Evolutionary conservation across 75 land plant genomes (phyloP).

Genomic region (Sequoia sempervirens): DNA sequence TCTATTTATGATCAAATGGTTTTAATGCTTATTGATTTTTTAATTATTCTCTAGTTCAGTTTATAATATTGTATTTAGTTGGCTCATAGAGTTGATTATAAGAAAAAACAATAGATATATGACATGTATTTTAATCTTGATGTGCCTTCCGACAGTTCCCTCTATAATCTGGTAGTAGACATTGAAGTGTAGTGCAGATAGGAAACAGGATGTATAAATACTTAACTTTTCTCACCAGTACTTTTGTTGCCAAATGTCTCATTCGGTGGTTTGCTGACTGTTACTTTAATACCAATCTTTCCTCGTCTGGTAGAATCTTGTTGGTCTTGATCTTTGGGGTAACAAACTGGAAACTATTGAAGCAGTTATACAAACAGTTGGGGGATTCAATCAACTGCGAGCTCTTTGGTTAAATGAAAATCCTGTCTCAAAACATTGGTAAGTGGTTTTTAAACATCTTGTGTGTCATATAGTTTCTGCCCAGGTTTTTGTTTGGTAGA

Average conservation of each 20-base stretch:
- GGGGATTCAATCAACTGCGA: conserved; percentile 45
- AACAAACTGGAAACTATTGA: conserved; percentile 71
- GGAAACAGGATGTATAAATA: neutral
- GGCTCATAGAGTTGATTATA: neutral
- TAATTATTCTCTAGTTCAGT: neutral
- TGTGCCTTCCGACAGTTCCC: neutral
- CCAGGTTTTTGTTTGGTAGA: neutral
- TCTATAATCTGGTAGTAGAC: neutral
- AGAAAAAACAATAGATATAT: neutral
- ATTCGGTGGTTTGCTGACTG: neutral
- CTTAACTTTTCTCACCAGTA: neutral
- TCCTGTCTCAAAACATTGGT: conserved; percentile 53
- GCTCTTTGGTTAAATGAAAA: conserved; percentile 94
- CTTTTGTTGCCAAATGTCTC: neutral
- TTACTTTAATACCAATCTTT: neutral
- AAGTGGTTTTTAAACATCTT: neutral
- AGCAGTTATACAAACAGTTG: conserved; percentile 35
- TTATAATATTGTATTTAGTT: neutral
- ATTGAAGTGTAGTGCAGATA: neutral
- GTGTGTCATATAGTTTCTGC: neutral
- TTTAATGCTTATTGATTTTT: neutral
- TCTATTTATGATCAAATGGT: neutral
- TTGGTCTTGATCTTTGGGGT: conserved; percentile 84
- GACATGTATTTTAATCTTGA: neutral
- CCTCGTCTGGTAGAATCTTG: conserved; percentile 46